Conservation (phyloP, 768 basidiomycete genomes). For the Glaciozyma antarctica region DNA sequence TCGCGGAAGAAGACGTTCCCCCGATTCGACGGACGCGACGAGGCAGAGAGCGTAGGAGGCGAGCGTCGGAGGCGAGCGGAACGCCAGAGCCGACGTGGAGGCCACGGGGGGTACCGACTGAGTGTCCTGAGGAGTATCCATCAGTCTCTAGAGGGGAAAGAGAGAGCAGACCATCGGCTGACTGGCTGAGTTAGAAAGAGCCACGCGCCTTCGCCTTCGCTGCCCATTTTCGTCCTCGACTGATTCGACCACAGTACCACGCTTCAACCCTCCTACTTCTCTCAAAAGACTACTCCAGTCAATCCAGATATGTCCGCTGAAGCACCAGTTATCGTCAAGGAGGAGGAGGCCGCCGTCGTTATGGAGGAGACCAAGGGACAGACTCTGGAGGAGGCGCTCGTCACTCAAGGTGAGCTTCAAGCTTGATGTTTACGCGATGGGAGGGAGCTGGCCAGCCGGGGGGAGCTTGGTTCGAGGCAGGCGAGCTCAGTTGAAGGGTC, state of each 20-base stretch:
- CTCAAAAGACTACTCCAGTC: background rate
- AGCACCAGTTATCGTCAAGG: background rate
- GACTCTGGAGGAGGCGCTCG: constrained; percentile 13
- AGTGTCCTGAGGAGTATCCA: too few species aligned
- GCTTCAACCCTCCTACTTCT: too few species aligned
- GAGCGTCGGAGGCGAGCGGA: background rate
- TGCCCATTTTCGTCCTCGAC: too few species aligned
- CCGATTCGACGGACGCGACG: background rate
- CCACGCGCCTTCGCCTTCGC: too few species aligned
- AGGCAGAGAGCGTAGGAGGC: background rate
- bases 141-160: too few species aligned
- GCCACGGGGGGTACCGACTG: background rate
- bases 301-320: background rate
- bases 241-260: too few species aligned
- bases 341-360: background rate
- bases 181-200: too few species aligned
- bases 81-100: background rate
- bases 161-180: too few species aligned
- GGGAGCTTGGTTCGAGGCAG: too few species aligned
- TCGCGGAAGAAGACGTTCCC: constrained; percentile 45
- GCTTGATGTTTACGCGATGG: too few species aligned
- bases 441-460: too few species aligned
- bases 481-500: background rate
- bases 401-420: constrained; percentile 23
- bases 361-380: constrained; percentile 3